phyloP scores from a whole-genome alignment of 495 filamentous ascomycete genomes.

The Aspergillus leporis region DNA sequence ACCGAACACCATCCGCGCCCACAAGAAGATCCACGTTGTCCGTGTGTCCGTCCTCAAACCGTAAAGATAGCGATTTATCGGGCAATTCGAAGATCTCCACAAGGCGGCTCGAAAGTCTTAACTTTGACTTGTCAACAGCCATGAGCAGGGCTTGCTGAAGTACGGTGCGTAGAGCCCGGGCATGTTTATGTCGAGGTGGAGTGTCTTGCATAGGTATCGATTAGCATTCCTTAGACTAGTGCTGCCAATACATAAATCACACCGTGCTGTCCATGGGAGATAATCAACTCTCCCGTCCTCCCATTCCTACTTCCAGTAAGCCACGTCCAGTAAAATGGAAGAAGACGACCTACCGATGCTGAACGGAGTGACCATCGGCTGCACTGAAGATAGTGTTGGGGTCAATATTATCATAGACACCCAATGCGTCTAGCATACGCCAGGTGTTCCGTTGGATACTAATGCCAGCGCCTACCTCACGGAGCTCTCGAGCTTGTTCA shows the following conservation, averaged over 20 bases:
- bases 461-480: conserved; percentile 53
- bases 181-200: conserved; percentile 17
- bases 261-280: conserved; percentile 16
- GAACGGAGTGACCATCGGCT: conserved; percentile 20
- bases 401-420: conserved; percentile 22
- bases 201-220: conserved; percentile 8
- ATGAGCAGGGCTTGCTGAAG: conserved; percentile 27
- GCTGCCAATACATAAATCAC: background rate
- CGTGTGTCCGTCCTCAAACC: conserved; percentile 22
- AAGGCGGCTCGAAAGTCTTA: conserved; percentile 19
- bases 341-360: conserved; percentile 21
- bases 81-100: conserved; percentile 8
- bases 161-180: conserved; percentile 23
- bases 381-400: conserved; percentile 21
- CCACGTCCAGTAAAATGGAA: no score
- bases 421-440: conserved; percentile 27
- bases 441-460: conserved; percentile 36
- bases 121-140: conserved; percentile 17
- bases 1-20: conserved; percentile 31
- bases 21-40: conserved; percentile 28
- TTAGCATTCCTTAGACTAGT: background rate
- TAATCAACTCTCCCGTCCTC: conserved; percentile 23
- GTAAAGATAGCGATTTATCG: conserved; percentile 8
- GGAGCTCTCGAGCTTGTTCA: conserved; percentile 46
- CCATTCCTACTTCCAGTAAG: conserved; percentile 7